Conservation (phyloP, 116 monocot genomes). For the Papilionanthe hybrid region DNA sequence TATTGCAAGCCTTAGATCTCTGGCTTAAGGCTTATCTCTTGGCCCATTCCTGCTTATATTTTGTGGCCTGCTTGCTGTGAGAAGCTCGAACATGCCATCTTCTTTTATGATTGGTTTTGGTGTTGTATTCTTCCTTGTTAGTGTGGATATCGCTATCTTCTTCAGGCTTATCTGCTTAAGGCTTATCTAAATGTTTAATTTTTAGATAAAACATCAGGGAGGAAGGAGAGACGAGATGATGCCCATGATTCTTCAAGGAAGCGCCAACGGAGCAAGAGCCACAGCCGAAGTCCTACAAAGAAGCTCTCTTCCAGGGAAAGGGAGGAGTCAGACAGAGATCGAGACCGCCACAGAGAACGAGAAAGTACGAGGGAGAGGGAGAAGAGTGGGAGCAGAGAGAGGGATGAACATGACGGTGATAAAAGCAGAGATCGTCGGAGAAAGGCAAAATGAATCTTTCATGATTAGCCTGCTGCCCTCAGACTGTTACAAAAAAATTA, state of each 20-base stretch:
- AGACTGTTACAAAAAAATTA: neutral
- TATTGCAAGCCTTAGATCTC: too few species aligned
- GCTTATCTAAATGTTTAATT: neutral
- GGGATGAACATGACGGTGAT: constrained; percentile 52
- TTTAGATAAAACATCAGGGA: constrained; percentile 55
- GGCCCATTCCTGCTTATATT: too few species aligned
- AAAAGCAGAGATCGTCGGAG: constrained; percentile 51
- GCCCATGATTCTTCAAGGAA: constrained; percentile 56
- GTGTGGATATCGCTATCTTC: too few species aligned
- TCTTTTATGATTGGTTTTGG: too few species aligned
- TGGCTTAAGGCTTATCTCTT: too few species aligned
- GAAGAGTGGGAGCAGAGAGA: constrained; percentile 61
- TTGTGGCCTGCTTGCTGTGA: too few species aligned
- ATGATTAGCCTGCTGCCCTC: neutral
- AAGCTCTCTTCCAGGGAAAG: constrained; percentile 43
- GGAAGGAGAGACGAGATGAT: constrained; percentile 48
- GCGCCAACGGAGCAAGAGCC: constrained; percentile 63
- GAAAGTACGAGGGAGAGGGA: constrained; percentile 45
- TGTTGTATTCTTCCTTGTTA: too few species aligned
- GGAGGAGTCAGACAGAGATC: constrained; percentile 26
- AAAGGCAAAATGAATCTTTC: constrained; percentile 24
- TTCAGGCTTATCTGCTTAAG: too few species aligned
- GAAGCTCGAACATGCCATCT: too few species aligned
- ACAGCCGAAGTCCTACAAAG: constrained; percentile 61
- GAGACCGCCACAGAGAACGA: constrained; percentile 24